Evolutionary conservation across 805 yeast genomes (phyloP).

Genomic region (Wickerhamiella galacta): DNA sequence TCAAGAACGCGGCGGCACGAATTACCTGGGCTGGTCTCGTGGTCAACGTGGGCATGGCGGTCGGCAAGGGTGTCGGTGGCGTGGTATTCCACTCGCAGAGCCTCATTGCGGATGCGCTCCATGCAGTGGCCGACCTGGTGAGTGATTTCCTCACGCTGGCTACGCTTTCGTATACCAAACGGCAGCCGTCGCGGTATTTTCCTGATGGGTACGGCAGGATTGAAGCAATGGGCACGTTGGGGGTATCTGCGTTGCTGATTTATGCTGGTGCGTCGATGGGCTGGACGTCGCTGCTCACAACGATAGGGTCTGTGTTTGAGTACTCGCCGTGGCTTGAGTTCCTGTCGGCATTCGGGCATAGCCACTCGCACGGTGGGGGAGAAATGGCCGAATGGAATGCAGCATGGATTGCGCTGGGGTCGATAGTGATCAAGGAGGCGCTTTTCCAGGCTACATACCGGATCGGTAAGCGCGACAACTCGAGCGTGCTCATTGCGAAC

Average conservation of each 20-base stretch:
- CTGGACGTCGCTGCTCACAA: conserved; percentile 50
- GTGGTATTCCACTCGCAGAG: conserved; percentile 88
- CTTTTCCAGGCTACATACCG: conserved; percentile 67
- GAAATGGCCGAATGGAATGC: conserved; percentile 65
- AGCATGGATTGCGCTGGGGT: conserved; percentile 88
- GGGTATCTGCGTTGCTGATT: conserved; percentile 68
- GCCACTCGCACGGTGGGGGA: conserved; percentile 26
- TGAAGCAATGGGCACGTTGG: conserved; percentile 80
- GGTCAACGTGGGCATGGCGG: conserved; percentile 73
- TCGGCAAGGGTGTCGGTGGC: conserved; percentile 79
- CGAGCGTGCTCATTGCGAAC: conserved; percentile 84
- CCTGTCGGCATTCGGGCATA: conserved; percentile 24
- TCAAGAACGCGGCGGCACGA: conserved; percentile 68
- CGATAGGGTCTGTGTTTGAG: conserved; percentile 12
- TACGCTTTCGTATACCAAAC: conserved; percentile 63
- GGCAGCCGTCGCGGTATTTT: conserved; percentile 39
- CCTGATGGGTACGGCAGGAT: conserved; percentile 89
- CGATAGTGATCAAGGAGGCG: conserved; percentile 77
- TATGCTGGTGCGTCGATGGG: conserved; percentile 88
- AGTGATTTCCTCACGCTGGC: conserved; percentile 80
- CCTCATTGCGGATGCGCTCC: conserved; percentile 84
- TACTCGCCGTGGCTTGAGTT: conserved; percentile 5
- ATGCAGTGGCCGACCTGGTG: conserved; percentile 77
- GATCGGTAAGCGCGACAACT: conserved; percentile 60
- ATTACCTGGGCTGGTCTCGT: conserved; percentile 84